Conservation (phyloP, 2,329 filamentous ascomycete genomes). For the Bipolaris bicolor region DNA sequence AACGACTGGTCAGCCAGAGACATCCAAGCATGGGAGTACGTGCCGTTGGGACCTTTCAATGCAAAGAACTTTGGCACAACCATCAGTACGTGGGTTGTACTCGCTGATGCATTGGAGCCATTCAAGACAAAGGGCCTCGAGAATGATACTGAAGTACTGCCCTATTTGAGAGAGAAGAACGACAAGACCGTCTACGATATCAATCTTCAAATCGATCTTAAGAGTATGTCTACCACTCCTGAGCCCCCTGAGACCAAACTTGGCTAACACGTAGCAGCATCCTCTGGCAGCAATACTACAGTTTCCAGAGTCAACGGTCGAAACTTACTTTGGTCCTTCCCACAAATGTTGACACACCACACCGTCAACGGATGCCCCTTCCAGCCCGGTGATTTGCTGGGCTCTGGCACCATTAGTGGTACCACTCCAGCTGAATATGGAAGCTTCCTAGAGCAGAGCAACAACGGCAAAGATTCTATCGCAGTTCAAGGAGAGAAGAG, state of each 20-base stretch:
- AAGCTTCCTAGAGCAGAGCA: constrained; percentile 73
- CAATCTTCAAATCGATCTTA: constrained; percentile 69
- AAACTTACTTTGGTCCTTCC: constrained; percentile 80
- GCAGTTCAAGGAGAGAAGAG: constrained; percentile 68
- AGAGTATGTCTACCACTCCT: constrained; percentile 38
- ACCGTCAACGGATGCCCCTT: constrained; percentile 77
- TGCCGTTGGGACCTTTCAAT: constrained; percentile 82
- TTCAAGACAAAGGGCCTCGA: constrained; percentile 63
- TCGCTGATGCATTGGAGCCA: constrained; percentile 75
- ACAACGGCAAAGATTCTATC: constrained; percentile 70
- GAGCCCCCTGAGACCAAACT: background rate
- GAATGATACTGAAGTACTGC: constrained; percentile 62
- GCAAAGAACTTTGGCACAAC: constrained; percentile 82
- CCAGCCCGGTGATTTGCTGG: constrained; percentile 74
- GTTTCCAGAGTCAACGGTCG: constrained; percentile 67
- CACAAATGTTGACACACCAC: constrained; percentile 83
- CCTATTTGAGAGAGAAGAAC: constrained; percentile 68
- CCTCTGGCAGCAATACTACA: constrained; percentile 60
- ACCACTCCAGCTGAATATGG: constrained; percentile 64
- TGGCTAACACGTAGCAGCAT: constrained; percentile 39
- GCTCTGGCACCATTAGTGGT: constrained; percentile 80
- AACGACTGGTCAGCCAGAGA: constrained; percentile 89
- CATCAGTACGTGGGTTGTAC: constrained; percentile 79
- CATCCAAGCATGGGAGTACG: constrained; percentile 83
- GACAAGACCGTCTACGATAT: constrained; percentile 71